phyloP scores from a whole-genome alignment of 176 grass and related monocot genomes.

The bread wheat (Triticum aestivum) region IWGSC_CS_RefSeq_v2.1 NC_057811.1:457078015-457078514 shows the following conservation, averaged over 20 bases:
- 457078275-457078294: neutral
- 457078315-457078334: conserved; percentile 42
- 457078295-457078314: conserved; percentile 34
- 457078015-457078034: conserved; percentile 10
- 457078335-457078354: conserved; percentile 52
- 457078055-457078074: conserved; percentile 14
- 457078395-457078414: neutral
- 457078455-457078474: neutral
- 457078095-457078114: neutral
- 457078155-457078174: neutral
- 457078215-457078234: conserved; percentile 29
- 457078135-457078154: neutral
- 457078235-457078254: neutral
- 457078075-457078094: too few species aligned
- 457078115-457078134: neutral
- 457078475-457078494: neutral
- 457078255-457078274: neutral
- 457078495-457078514: conserved; percentile 57
- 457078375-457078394: neutral
- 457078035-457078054: neutral
- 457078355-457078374: conserved; percentile 66
- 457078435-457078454: neutral
- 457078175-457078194: conserved; percentile 23
- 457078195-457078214: conserved; percentile 51
- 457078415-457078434: neutral